Percentiles rank a stretch among this genome's conserved stretches.
phyloP scores from a whole-genome alignment of 495 filamentous ascomycete species.

The Xylaria bambusicola region DNA sequence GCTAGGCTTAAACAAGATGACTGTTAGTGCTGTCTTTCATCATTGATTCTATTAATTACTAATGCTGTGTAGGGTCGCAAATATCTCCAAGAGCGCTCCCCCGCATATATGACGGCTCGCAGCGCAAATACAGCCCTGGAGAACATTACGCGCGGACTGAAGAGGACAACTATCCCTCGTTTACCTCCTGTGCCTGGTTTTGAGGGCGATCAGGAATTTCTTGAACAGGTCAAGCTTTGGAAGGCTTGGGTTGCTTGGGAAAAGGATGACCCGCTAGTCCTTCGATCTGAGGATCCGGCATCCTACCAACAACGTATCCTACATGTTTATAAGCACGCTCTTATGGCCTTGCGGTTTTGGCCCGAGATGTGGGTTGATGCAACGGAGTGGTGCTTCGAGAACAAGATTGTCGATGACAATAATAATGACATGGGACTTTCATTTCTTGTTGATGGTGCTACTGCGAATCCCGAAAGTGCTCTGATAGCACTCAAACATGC shows the following conservation, averaged over 20 bases:
- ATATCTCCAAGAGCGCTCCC: constrained; percentile 85
- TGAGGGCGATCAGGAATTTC: constrained; percentile 82
- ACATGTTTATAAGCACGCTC: constrained; percentile 89
- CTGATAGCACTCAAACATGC: constrained; percentile 85
- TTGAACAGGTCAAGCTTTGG: constrained; percentile 87
- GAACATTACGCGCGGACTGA: constrained; percentile 77
- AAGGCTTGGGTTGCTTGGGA: constrained; percentile 93
- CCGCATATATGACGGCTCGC: constrained; percentile 91
- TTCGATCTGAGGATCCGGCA: constrained; percentile 74
- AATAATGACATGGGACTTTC: constrained; percentile 59
- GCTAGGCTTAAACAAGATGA: constrained; percentile 85
- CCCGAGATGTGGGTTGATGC: constrained; percentile 96
- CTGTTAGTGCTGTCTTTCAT: constrained; percentile 50
- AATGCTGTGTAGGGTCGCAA: constrained; percentile 71
- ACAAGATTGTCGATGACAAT: constrained; percentile 63
- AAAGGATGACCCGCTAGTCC: constrained; percentile 82
- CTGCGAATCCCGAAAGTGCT: constrained; percentile 91
- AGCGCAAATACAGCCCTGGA: constrained; percentile 80
- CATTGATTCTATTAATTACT: constrained; percentile 2
- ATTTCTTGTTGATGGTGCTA: constrained; percentile 78
- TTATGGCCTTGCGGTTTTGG: constrained; percentile 91
- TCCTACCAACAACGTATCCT: constrained; percentile 75
- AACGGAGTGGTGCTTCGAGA: constrained; percentile 86
- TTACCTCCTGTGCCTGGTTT: constrained; percentile 83
- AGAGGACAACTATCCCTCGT: constrained; percentile 73